Evolutionary conservation across 495 filamentous ascomycete species (phyloP), one percentile per base, ranked within the genome.

Genomic region (Aspergillus sclerotioniger): DNA sequence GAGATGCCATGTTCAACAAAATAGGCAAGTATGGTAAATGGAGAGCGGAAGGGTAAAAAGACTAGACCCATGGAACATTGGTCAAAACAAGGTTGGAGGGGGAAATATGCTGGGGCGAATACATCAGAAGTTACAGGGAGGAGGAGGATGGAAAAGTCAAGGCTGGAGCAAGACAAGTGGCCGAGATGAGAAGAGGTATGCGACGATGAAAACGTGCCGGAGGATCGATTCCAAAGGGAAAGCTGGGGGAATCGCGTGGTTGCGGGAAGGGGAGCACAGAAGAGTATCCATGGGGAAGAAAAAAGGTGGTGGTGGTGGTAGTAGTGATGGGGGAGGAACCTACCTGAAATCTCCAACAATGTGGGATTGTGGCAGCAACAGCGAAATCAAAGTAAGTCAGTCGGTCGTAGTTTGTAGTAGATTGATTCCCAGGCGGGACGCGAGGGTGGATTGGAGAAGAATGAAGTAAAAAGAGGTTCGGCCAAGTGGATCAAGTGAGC

Each of bases 401-500:
- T 25, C 25, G 5, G 25, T 25, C 5, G 25, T 25, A 25, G 25
- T 5, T 25, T 25, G 25, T 5, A 25, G 25, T 25, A 25, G 25
- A 25, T 25, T 25, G 25, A 25, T 25, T 25, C 25, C 25, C 25
- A 25, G 33, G 13, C 33, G 33, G 33, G 33, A 41, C 8, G 37
- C 9, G 37, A n/a, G 13, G 13, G 47, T 50, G 25, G n/a, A 29
- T 20, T 49, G 46, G 17, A 31, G 47, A 16, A 31, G 7, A 31
- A 31, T n/a, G 54, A 58, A 61, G 58, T 55, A 57, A 35, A 58
- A 58, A 35, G 55, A 58, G 60, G 55, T 59, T 58, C 47, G 56
- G 56, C 51, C 51, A 58, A 57, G 62, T 58, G 51, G 62, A 63
- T 51, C 56, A 39, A 49, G 54, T 43, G 35, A 52, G 35, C 31